Base-by-base conservation (phyloP, 345 rosid genomes). In the Eucalyptus cladocalyx region DNA sequence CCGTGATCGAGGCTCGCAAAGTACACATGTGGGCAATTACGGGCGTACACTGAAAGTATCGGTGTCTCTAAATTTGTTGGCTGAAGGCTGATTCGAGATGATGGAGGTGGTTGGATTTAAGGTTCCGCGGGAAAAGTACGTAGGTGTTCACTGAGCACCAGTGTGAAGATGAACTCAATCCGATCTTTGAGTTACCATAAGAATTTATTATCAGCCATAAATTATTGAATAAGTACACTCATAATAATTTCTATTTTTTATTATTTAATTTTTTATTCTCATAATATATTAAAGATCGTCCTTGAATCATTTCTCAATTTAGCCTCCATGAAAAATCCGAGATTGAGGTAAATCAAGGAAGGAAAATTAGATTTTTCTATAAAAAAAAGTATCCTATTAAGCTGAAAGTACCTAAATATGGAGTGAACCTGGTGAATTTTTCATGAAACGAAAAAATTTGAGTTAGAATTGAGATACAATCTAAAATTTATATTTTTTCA, bases 111-210 rank as follows among this genome's bases (percentile, higher is more conserved):
- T 12, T 6, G 17, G 34, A 28, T 13, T 56, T 24, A 56, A 24
- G 62, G 62, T 56, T 56, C 62, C 62, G 30, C 30, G 0, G 62
- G 62, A 54, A 56, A 56, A 8, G 26, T 23, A 56, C 0, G 62
- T 0, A 0, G 60, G 12, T 23, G 60, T 54, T 54, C 28, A 23
- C 28, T 1, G 32, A 11, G 67, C 4, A 6, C n/a, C 10, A 0
- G 58, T 21, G 24, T 3, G 58, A 53, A 53, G 24, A 53, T 8
- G 58, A 53, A 53, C 56, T 53, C 4, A 6, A 51, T 17, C 54
- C 21, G 21, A 51, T 51, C 18, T 51, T 51, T 51, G 0, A 51
- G 54, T 6, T 51, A 51, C 8, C 3, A 51, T 51, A 51, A 51
- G 3, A 51, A 51, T 51, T 51, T 19, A 53, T 53, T 8, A 53